phyloP scores from a whole-genome alignment of 768 basidiomycete genomes.

The Termitomyces sp. region DNA sequence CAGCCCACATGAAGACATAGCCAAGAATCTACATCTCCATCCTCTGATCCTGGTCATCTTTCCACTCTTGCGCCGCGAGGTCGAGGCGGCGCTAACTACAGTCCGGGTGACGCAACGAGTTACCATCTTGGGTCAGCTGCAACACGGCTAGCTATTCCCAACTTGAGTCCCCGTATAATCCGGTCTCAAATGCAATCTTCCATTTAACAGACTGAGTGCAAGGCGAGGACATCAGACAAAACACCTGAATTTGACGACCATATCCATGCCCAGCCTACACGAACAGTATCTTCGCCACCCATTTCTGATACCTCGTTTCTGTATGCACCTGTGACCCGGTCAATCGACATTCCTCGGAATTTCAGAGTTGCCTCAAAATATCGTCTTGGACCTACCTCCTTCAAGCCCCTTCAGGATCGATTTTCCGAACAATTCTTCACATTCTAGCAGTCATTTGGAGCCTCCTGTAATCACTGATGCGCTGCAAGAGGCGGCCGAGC shows the following conservation, averaged over 20 bases:
- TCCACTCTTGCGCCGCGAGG: slow-evolving; percentile 10
- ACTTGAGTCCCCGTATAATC: slow-evolving; percentile 18
- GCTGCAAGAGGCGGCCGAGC: slow-evolving; percentile 11
- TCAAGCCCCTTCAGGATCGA: slow-evolving; percentile 10
- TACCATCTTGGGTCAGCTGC: slow-evolving; percentile 12
- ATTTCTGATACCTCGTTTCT: slow-evolving; percentile 9
- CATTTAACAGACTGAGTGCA: not conserved
- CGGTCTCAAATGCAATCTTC: not conserved
- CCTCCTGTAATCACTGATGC: not conserved
- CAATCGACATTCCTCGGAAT: slow-evolving; percentile 6
- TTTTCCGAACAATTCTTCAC: slow-evolving; percentile 1
- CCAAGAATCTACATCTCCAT: not conserved
- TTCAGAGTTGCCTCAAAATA: not conserved
- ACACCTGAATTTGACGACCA: not conserved
- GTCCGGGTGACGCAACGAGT: slow-evolving; percentile 15
- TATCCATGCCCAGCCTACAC: not conserved
- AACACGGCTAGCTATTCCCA: slow-evolving; percentile 18
- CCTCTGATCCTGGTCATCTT: not conserved
- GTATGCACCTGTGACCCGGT: slow-evolving; percentile 6
- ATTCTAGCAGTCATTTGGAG: slow-evolving; percentile 11
- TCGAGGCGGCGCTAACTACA: slow-evolving; percentile 15
- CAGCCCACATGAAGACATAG: not conserved
- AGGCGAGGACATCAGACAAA: not conserved
- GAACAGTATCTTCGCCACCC: not conserved
- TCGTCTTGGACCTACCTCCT: slow-evolving; percentile 4